These are phyloP conservation scores for Tylopilus cervinicoccineus DNA, from an alignment of 768 basidiomycete genomes.

Conservation along the genomic window DNA sequence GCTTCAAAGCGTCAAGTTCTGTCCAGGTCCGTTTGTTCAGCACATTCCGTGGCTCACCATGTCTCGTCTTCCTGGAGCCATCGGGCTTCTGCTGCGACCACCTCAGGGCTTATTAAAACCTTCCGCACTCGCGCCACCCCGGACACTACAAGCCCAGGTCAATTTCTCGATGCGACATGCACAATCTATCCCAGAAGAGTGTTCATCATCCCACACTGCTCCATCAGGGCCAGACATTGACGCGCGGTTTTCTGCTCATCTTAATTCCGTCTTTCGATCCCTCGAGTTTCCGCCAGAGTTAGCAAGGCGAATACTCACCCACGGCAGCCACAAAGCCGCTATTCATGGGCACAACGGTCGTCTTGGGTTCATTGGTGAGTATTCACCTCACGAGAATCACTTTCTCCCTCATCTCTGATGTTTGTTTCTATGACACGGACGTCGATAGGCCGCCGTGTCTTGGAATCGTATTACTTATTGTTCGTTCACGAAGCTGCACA, in stretches of 20 bases:
- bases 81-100: slow-evolving; percentile 10
- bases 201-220: not conserved
- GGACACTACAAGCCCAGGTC: slow-evolving; percentile 9
- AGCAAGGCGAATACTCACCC: slow-evolving; percentile 71
- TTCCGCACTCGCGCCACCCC: slow-evolving; percentile 9
- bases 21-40: not conserved
- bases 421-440: not conserved
- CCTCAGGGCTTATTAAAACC: slow-evolving; percentile 10
- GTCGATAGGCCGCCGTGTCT: slow-evolving; percentile 63
- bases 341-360: slow-evolving; percentile 67
- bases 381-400: not conserved
- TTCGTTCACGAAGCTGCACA: slow-evolving; percentile 58
- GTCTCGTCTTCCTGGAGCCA: slow-evolving; percentile 19
- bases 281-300: slow-evolving; percentile 69
- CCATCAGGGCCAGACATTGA: slow-evolving; percentile 10
- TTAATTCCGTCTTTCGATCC: slow-evolving; percentile 59
- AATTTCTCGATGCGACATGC: slow-evolving; percentile 16
- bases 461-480: slow-evolving; percentile 71
- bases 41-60: slow-evolving; percentile 7
- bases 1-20: not conserved
- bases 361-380: slow-evolving; percentile 64
- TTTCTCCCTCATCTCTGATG: slow-evolving; percentile 2
- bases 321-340: slow-evolving; percentile 68
- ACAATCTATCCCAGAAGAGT: not conserved
- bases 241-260: slow-evolving; percentile 45